phyloP scores from a whole-genome alignment of 305 asterid species.

The Fraxinus floribunda region DNA sequence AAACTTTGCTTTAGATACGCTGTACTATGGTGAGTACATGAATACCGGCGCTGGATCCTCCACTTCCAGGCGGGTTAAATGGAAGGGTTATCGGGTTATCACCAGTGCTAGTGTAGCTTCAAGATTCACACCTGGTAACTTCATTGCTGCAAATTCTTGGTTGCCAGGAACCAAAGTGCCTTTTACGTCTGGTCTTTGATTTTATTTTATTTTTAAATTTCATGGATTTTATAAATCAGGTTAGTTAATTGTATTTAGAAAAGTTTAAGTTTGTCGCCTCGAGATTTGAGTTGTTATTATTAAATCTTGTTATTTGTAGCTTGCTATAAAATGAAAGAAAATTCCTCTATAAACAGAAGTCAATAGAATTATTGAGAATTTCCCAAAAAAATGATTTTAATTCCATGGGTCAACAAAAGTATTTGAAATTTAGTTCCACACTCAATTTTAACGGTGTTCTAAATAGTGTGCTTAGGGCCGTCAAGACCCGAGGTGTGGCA shows the following conservation, averaged over 20 bases:
- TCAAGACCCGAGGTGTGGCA: no score
- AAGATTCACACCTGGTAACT: slow-evolving; percentile 56
- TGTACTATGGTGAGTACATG: slow-evolving; percentile 78
- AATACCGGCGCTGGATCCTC: slow-evolving; percentile 82
- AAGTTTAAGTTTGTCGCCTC: not conserved
- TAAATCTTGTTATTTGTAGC: not conserved
- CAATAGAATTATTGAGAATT: no score
- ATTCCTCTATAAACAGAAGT: not conserved
- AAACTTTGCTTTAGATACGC: slow-evolving; percentile 59
- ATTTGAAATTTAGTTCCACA: no score
- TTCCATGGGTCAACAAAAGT: not conserved
- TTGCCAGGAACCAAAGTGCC: slow-evolving; percentile 67
- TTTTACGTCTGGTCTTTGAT: slow-evolving; percentile 59
- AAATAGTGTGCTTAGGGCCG: no score
- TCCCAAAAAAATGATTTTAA: no score
- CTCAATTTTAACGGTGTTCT: no score
- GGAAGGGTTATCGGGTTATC: slow-evolving; percentile 76
- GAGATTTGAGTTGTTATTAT: not conserved
- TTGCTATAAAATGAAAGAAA: not conserved
- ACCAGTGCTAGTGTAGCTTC: slow-evolving; percentile 66
- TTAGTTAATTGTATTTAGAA: not conserved
- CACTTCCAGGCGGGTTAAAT: slow-evolving; percentile 64
- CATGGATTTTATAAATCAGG: not conserved
- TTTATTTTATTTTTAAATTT: not conserved
- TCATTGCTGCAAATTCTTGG: slow-evolving; percentile 78